phyloP scores from a whole-genome alignment of 1,284 basidiomycete species.

The Ganoderma sp. region DNA sequence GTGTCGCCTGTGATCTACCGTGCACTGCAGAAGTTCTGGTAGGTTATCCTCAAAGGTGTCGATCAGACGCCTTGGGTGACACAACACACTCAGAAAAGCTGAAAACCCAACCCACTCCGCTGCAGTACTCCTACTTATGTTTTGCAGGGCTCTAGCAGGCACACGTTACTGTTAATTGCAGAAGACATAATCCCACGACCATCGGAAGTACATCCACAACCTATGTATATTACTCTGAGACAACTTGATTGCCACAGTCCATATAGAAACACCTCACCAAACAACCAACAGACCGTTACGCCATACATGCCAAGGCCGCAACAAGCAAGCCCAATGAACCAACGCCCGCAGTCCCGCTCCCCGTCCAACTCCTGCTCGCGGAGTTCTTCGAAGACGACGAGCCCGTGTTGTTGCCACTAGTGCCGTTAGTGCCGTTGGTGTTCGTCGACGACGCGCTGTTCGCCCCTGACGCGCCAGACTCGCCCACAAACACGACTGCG shows the following conservation, averaged over 20 bases:
- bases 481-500: constrained; percentile 48
- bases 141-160: neutral
- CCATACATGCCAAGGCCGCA: neutral
- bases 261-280: neutral
- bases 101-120: too few relatives aligned
- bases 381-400: neutral
- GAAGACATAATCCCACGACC: neutral
- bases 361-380: neutral
- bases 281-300: neutral
- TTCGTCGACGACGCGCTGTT: constrained; percentile 18
- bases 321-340: neutral
- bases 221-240: neutral
- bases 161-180: neutral
- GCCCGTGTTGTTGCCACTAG: neutral
- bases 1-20: too few relatives aligned
- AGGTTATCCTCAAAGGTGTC: too few relatives aligned
- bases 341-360: neutral
- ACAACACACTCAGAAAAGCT: neutral
- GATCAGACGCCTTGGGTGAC: too few relatives aligned
- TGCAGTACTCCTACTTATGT: too few relatives aligned
- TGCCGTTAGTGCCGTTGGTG: neutral
- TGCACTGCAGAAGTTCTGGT: neutral
- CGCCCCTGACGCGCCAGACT: constrained; percentile 10
- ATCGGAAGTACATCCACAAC: neutral
- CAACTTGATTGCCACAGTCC: neutral